phyloP scores from a whole-genome alignment of 2,329 filamentous ascomycete genomes.

The Xylaria digitata region DNA sequence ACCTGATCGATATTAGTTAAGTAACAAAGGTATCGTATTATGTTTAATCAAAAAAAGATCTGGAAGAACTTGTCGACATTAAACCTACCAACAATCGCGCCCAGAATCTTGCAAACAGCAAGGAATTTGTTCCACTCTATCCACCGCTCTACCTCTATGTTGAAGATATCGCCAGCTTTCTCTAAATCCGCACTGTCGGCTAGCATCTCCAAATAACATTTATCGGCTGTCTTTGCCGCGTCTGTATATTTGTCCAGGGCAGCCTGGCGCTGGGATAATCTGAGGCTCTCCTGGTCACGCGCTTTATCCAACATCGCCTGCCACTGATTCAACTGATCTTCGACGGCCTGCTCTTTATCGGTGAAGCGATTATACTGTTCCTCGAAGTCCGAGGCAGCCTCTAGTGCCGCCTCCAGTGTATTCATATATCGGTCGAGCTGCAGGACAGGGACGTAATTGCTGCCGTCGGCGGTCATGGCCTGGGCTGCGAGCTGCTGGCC shows the following conservation, averaged over 20 bases:
- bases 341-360: not conserved
- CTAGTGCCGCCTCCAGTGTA: not conserved
- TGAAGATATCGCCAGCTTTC: too few relatives aligned
- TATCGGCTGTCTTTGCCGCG: not conserved
- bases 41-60: too few relatives aligned
- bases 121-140: too few relatives aligned
- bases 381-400: not conserved
- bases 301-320: not conserved
- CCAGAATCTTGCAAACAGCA: too few relatives aligned
- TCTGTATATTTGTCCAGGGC: not conserved
- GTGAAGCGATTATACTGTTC: not conserved
- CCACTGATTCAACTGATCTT: not conserved
- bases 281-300: not conserved
- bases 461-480: slow-evolving; percentile 1
- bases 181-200: too few relatives aligned
- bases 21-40: too few relatives aligned
- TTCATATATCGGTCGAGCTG: not conserved
- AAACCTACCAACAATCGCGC: too few relatives aligned
- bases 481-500: slow-evolving; percentile 8
- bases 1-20: too few relatives aligned
- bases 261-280: not conserved
- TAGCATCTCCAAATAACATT: too few relatives aligned
- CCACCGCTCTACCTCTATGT: too few relatives aligned
- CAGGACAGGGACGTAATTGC: not conserved
- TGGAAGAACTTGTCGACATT: too few relatives aligned